phyloP scores from a whole-genome alignment of 2,329 filamentous ascomycete species.

The Rugonectria rugulosa region DNA sequence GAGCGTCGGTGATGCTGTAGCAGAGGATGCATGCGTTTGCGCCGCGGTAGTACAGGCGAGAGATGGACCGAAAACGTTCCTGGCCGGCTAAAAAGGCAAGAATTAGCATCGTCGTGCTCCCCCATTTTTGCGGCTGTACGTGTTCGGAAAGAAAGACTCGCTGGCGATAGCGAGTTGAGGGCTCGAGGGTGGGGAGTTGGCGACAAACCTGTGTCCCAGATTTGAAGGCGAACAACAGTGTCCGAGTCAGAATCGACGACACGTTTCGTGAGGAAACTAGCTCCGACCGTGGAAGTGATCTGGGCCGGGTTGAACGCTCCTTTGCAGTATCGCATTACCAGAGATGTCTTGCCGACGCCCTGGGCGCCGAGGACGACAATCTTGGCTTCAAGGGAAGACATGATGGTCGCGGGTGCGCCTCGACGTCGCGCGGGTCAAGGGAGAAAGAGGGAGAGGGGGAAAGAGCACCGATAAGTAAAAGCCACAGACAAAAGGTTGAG shows the following conservation, averaged over 20 bases:
- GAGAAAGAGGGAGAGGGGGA: conserved; percentile 9
- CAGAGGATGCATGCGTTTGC: conserved; percentile 93
- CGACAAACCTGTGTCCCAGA: conserved; percentile 83
- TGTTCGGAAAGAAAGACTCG: conserved; percentile 4
- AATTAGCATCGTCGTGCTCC: not conserved
- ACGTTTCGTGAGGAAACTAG: conserved; percentile 81
- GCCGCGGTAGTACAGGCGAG: conserved; percentile 93
- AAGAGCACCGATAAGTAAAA: conserved; percentile 9
- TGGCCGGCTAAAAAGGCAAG: conserved; percentile 70
- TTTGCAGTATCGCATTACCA: conserved; percentile 79
- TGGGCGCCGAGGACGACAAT: conserved; percentile 83
- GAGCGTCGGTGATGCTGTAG: conserved; percentile 89
- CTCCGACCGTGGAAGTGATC: conserved; percentile 76
- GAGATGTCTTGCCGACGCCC: conserved; percentile 80
- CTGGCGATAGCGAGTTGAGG: conserved; percentile 7
- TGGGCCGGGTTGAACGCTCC: conserved; percentile 73
- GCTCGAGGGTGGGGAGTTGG: not conserved
- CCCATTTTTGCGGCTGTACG: not conserved
- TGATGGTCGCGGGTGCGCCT: conserved; percentile 30
- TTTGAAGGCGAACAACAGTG: conserved; percentile 88
- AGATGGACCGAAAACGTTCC: conserved; percentile 94
- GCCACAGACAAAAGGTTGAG: conserved; percentile 3
- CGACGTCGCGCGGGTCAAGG: conserved; percentile 18
- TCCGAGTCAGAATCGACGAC: conserved; percentile 85
- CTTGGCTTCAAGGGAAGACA: conserved; percentile 78